Conservation (phyloP, 2,329 filamentous ascomycete genomes). For the Pseudogymnoascus sp. region DNA sequence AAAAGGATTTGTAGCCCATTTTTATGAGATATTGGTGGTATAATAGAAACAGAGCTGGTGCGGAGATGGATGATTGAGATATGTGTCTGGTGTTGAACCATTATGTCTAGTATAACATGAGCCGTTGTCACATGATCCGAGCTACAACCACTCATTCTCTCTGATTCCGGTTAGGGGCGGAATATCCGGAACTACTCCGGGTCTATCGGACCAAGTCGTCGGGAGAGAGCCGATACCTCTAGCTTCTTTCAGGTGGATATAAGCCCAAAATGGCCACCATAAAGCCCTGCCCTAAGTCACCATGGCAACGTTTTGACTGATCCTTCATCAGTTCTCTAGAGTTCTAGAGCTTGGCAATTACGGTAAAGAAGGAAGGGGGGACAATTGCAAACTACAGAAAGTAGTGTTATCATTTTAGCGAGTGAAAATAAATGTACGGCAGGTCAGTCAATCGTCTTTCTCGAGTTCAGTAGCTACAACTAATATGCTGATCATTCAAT, state of each 20-base stretch:
- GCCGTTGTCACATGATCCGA: not conserved
- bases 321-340: constrained; percentile 31
- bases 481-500: no score
- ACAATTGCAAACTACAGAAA: constrained; percentile 53
- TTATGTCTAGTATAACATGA: not conserved
- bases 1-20: not conserved
- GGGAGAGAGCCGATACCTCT: no score
- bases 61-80: not conserved
- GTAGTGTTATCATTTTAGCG: constrained; percentile 16
- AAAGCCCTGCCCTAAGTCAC: no score
- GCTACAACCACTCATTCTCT: not conserved
- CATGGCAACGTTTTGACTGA: no score
- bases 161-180: not conserved
- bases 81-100: not conserved
- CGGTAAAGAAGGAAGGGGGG: constrained; percentile 43
- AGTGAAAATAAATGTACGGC: not conserved
- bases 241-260: no score
- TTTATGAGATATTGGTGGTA: not conserved
- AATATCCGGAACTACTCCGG: not conserved
- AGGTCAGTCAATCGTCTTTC: not conserved
- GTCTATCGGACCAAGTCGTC: no score
- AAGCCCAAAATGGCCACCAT: constrained; percentile 38
- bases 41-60: not conserved
- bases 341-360: constrained; percentile 46
- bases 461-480: not conserved